Conservation (phyloP, 1,139 yeast genomes). For the Debaryomyces nepalensis region DNA sequence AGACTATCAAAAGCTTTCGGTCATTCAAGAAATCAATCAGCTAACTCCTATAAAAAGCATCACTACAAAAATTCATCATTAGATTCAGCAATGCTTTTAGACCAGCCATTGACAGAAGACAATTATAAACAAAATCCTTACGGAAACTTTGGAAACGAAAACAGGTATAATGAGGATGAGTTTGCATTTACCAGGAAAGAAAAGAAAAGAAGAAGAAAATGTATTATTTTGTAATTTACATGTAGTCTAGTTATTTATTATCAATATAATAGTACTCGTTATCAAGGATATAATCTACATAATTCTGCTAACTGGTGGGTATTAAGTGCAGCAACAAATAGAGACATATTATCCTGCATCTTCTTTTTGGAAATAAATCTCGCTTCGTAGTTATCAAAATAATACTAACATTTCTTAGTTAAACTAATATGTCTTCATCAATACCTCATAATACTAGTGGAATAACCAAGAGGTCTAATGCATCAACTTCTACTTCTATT, state of each 20-base stretch:
- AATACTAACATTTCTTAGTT: background rate
- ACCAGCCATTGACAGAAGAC: conserved; percentile 46
- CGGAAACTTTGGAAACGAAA: conserved; percentile 29
- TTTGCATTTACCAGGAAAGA: conserved; percentile 46
- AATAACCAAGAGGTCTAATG: background rate
- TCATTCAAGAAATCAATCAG: conserved; percentile 34
- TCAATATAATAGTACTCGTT: no score
- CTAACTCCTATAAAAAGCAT: conserved; percentile 30
- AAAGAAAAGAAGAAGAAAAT: conserved; percentile 34
- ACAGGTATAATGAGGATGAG: conserved; percentile 45
- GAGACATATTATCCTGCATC: background rate
- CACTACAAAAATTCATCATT: conserved; percentile 45
- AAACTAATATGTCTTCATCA: conserved; percentile 3
- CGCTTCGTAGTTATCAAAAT: conserved; percentile 1
- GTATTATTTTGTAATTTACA: conserved; percentile 36
- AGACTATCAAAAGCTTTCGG: conserved; percentile 40
- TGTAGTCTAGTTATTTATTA: conserved; percentile 1
- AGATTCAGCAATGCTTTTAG: conserved; percentile 43
- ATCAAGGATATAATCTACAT: no score
- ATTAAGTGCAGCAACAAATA: no score
- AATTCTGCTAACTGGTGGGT: no score
- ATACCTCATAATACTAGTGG: background rate
- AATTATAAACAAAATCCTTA: conserved; percentile 36
- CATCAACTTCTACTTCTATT: background rate
- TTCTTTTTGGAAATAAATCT: background rate